Percentiles rank a stretch among this genome's conserved stretches.
Conservation (phyloP, 768 basidiomycete species). For the Antrodiella citrinella region DNA sequence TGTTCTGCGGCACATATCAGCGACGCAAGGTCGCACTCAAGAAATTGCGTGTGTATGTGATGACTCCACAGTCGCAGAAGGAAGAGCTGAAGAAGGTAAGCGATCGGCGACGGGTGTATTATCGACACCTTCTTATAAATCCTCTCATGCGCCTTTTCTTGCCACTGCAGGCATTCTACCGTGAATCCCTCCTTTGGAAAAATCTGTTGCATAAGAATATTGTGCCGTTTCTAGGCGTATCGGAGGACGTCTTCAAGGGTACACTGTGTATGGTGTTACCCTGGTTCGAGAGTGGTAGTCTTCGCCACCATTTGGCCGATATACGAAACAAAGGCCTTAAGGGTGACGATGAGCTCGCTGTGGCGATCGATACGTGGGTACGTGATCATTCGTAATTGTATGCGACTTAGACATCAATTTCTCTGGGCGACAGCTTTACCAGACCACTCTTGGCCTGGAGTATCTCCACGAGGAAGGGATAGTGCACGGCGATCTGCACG, state of each 20-base stretch:
- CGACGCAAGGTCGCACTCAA: background rate
- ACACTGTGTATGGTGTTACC: slow-evolving; percentile 4
- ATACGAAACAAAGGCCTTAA: background rate
- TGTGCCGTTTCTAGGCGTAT: background rate
- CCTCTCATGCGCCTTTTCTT: background rate
- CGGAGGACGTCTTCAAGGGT: background rate
- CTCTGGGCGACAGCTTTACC: background rate
- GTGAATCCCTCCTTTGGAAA: background rate
- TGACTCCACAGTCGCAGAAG: background rate
- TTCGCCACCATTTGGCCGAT: background rate
- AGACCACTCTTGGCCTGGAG: slow-evolving; percentile 2
- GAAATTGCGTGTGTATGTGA: background rate
- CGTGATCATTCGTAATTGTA: background rate
- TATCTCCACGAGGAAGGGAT: slow-evolving; percentile 4
- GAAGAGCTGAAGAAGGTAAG: background rate
- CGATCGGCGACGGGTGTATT: too few relatives aligned
- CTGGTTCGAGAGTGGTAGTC: slow-evolving; percentile 5
- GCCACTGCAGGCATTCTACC: background rate
- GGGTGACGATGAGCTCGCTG: background rate
- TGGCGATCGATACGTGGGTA: background rate
- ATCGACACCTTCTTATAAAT: background rate
- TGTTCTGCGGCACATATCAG: background rate
- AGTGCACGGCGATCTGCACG: slow-evolving; percentile 8
- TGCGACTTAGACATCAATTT: background rate
- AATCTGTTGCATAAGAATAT: background rate